Evolutionary conservation across 805 yeast genomes (phyloP).

Genomic region (Candida ulmi): DNA sequence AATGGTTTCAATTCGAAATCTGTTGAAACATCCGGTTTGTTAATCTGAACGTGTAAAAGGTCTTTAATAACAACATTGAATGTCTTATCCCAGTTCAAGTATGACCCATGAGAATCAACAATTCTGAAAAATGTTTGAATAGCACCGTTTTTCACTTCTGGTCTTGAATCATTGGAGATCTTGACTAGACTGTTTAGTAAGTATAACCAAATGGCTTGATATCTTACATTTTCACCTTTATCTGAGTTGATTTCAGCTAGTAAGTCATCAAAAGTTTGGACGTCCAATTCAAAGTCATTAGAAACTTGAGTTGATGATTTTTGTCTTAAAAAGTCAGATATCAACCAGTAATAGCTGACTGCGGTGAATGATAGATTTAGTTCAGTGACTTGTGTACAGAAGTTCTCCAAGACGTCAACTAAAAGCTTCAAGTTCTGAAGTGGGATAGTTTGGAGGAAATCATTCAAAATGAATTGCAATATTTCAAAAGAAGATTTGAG

Average conservation of each 20-base stretch:
- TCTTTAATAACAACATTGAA: constrained; percentile 56
- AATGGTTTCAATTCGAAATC: constrained; percentile 34
- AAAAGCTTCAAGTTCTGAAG: constrained; percentile 53
- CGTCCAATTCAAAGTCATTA: constrained; percentile 8
- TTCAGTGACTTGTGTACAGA: constrained; percentile 66
- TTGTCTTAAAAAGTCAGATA: constrained; percentile 66
- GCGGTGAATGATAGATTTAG: constrained; percentile 87
- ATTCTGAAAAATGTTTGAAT: constrained; percentile 84
- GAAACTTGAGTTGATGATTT: neutral
- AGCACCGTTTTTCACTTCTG: constrained; percentile 86
- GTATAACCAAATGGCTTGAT: constrained; percentile 54
- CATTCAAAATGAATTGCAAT: constrained; percentile 78
- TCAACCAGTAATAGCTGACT: constrained; percentile 86
- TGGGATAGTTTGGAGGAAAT: constrained; percentile 73
- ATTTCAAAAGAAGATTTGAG: constrained; percentile 73
- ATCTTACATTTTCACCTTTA: constrained; percentile 21
- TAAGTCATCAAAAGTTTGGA: constrained; percentile 21
- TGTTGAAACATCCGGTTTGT: constrained; percentile 14
- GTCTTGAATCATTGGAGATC: constrained; percentile 58
- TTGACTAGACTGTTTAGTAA: constrained; percentile 56
- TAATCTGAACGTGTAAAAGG: constrained; percentile 28
- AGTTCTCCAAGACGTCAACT: constrained; percentile 66
- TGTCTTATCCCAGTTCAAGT: constrained; percentile 64
- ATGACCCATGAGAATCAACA: constrained; percentile 61
- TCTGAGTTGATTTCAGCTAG: constrained; percentile 17